Evolutionary conservation across 2,329 filamentous ascomycete species (phyloP), one percentile per base, ranked within the genome.

Genomic region (Botrytis porri): DNA sequence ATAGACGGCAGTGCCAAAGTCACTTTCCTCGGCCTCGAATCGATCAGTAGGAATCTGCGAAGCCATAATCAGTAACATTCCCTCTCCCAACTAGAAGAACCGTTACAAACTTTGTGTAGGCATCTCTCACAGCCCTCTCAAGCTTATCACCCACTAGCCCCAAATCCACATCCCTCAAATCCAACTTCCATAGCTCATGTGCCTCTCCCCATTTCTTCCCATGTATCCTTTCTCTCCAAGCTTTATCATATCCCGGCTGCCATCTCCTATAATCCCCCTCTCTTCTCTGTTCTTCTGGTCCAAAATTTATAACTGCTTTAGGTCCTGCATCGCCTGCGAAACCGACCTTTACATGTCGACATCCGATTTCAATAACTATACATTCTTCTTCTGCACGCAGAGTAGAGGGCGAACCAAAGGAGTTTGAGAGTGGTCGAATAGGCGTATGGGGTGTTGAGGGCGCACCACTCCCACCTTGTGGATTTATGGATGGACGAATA

Each of bases 101-200:
- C 88, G 57, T 81, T 70, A 90, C 86, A 80, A 87, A 94, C 86
- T 92, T 95, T 75, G 91, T 92, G 80, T 96, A 95, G 18, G 92
- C 91, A 77, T 95, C 93, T 70, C 94, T 87, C 78, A 98, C 83
- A 10, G 91, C 89, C 70, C 94, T 88, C 81, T 98, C 96, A 70
- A 99, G 86, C 82, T 93, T 95, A 81, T 98, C 95, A 75, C 92
- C 90, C 0, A 98, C 88, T 64, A 98, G 83, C 0, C 91, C 93
- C 74, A 97, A 80, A 79, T 98, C 93, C 20, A 93, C 80, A 16
- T 88, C 85, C 70, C 90, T 87, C 74, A 97, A 78, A 80, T 98
- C 93, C 77, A 89, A 87, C 73, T 87, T 87, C 91, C 95, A 99
- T 59, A 98, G 85, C 84, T 98, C 90, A 77, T 89, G 84, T 16